Base-by-base conservation (phyloP, 1,284 basidiomycete species). In the Ganoderma sinense region DNA sequence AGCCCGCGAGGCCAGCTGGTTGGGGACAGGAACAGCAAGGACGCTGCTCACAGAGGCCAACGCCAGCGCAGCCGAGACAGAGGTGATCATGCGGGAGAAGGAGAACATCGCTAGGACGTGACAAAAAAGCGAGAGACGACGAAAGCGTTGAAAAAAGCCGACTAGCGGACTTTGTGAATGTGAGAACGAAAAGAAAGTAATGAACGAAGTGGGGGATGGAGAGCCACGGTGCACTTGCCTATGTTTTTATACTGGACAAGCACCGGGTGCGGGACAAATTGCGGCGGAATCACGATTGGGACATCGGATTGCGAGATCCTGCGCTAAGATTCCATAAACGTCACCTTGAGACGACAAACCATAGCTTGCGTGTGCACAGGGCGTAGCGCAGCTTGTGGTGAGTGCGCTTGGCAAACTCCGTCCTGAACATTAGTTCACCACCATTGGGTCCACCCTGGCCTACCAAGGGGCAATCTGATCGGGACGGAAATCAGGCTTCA, bases 41-140 rank as follows among this genome's bases (percentile, higher is more conserved):
- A 72, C 68, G 67, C 64, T 68, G 68, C 64, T 73, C 62, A 73
- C 62, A 26, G 71, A 73, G 33, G 69, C 67, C 67, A 73, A 56
- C 69, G 69, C 71, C 62, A 70, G 69, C 65, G 69, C 69, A 62
- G 63, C 71, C 59, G 71, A 73, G 67, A 73, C 69, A 66, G 68
- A 72, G 40, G 66, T 45, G 58, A 72, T 72, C 69, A 73, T 68
- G 71, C 71, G 71, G 53, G 71, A 62, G 69, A 66, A 68, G 64
- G 71, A 70, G 69, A 70, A 73, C 71, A 73, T 70, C 62, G 58
- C 71, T 66, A 29, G 69, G 71, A 60, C 66, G 68, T 68, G 39
- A 69, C 51, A 64, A 67, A 67, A 66, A 63, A 64, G 43, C 40
- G 48, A 31, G 45, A 53, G 53, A 58, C 66, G 51, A 66, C 29